These are phyloP conservation scores for Tubosaeta brunneosetosa DNA, from an alignment of 768 basidiomycete species.

Conservation along the genomic window DNA sequence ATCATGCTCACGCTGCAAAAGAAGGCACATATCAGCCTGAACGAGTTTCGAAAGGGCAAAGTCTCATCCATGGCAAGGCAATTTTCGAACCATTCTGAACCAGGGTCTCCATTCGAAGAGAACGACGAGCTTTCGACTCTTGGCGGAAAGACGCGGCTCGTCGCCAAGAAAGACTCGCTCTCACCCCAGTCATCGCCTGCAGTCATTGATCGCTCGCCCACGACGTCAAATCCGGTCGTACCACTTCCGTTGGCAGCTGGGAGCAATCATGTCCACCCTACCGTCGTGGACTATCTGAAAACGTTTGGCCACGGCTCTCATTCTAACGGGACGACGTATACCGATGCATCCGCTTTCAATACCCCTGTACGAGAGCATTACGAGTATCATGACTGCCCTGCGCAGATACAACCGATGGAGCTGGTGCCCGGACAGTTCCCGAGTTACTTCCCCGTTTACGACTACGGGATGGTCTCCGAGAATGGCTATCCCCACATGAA, in stretches of 20 bases:
- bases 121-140: conserved; percentile 61
- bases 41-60: conserved; percentile 60
- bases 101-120: conserved; percentile 43
- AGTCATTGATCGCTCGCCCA: conserved; percentile 58
- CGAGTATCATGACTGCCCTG: conserved; percentile 20
- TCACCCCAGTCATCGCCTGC: conserved; percentile 43
- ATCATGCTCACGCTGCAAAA: conserved; percentile 62
- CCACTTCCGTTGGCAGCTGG: conserved; percentile 59
- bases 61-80: conserved; percentile 38
- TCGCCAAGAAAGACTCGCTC: conserved; percentile 55
- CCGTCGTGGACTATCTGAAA: conserved; percentile 63
- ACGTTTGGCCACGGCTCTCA: conserved; percentile 46
- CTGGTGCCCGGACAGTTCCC: conserved; percentile 43
- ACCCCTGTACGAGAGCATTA: conserved; percentile 24
- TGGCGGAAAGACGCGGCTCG: conserved; percentile 63
- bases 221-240: conserved; percentile 66
- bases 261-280: conserved; percentile 51
- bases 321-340: conserved; percentile 19
- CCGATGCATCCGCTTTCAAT: conserved; percentile 22
- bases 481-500: conserved; percentile 36
- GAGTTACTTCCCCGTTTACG: conserved; percentile 72
- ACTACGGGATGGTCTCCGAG: conserved; percentile 46
- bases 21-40: conserved; percentile 61
- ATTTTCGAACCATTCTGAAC: conserved; percentile 35
- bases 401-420: conserved; percentile 30